Evolutionary conservation across 2,329 filamentous ascomycete genomes (phyloP).

Genomic region (Gaeumannomyces tritici): DNA sequence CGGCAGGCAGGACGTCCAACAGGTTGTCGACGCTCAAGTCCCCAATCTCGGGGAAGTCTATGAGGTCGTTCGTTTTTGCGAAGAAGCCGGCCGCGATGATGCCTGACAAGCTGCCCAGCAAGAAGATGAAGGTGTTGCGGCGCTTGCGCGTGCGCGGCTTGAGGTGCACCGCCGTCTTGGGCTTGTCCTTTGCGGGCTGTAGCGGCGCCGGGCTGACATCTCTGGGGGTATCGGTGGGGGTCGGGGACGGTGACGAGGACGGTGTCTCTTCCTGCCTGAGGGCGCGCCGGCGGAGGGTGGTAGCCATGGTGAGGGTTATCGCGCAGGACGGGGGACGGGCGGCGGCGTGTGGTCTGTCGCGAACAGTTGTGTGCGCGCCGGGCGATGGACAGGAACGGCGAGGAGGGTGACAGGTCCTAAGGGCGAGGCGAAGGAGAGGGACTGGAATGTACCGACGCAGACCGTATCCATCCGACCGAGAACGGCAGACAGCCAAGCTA

Average conservation of each 20-base stretch:
- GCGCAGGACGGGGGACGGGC: background rate
- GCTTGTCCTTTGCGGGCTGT: constrained; percentile 14
- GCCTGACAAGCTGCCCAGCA: constrained; percentile 82
- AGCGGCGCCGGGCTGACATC: constrained; percentile 9
- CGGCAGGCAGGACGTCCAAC: constrained; percentile 78
- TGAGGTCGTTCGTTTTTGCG: constrained; percentile 79
- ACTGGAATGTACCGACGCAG: too few relatives aligned
- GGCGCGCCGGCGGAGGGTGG: constrained; percentile 16
- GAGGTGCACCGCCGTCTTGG: constrained; percentile 31
- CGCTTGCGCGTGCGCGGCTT: constrained; percentile 53
- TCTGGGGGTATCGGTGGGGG: constrained; percentile 10
- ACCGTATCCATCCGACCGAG: too few relatives aligned
- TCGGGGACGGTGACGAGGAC: constrained; percentile 19
- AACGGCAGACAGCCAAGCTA: too few relatives aligned
- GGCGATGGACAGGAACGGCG: too few relatives aligned
- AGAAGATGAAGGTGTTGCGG: constrained; percentile 72
- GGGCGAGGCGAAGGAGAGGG: too few relatives aligned
- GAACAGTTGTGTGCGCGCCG: too few relatives aligned
- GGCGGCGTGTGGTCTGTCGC: too few relatives aligned
- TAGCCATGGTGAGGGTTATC: constrained; percentile 11
- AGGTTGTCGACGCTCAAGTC: constrained; percentile 79
- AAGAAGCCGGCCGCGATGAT: constrained; percentile 85
- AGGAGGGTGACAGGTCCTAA: too few relatives aligned
- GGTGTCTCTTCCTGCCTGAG: constrained; percentile 11
- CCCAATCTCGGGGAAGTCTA: constrained; percentile 61